Conservation (phyloP, 225 moss, liverwort and hornwort genomes). For the Physcomitrium patens region DNA sequence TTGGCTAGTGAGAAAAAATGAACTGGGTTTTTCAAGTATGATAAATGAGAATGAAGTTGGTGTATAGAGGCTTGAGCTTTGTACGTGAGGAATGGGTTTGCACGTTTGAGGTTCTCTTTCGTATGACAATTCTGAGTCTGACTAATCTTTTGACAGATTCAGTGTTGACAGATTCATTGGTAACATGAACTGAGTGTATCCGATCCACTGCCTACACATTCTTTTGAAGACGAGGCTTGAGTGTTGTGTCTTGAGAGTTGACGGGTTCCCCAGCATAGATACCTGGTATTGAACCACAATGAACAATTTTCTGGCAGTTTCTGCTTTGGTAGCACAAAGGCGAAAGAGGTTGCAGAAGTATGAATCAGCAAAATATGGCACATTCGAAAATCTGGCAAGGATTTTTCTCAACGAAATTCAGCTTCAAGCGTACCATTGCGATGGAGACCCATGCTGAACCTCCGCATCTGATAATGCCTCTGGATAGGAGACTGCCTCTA, state of each 20-base stretch:
- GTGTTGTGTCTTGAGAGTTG: conserved; percentile 11
- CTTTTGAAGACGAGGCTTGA: conserved; percentile 2
- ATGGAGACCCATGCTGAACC: conserved; percentile 7
- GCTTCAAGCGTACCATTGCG: conserved; percentile 14
- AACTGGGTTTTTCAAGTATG: not conserved
- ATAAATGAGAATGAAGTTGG: conserved; percentile 14
- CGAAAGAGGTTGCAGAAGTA: not conserved
- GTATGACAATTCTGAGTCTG: not conserved
- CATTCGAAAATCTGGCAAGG: not conserved
- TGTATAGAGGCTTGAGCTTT: no score
- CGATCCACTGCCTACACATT: not conserved
- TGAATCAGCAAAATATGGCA: not conserved
- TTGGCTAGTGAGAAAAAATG: conserved; percentile 19
- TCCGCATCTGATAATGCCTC: not conserved
- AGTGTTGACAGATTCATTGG: not conserved
- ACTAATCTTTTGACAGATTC: not conserved
- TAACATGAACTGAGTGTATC: not conserved
- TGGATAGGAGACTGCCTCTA: not conserved
- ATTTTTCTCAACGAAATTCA: not conserved
- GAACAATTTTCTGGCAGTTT: not conserved
- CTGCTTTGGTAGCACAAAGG: not conserved
- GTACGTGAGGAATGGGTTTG: not conserved
- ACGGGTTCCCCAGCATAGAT: conserved; percentile 7
- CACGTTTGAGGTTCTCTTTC: not conserved
- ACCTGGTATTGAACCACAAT: conserved; percentile 3